Evolutionary conservation across 2,329 filamentous ascomycete species (phyloP), one percentile per base, ranked within the genome.

Genomic region (Colletotrichum cuscutae): DNA sequence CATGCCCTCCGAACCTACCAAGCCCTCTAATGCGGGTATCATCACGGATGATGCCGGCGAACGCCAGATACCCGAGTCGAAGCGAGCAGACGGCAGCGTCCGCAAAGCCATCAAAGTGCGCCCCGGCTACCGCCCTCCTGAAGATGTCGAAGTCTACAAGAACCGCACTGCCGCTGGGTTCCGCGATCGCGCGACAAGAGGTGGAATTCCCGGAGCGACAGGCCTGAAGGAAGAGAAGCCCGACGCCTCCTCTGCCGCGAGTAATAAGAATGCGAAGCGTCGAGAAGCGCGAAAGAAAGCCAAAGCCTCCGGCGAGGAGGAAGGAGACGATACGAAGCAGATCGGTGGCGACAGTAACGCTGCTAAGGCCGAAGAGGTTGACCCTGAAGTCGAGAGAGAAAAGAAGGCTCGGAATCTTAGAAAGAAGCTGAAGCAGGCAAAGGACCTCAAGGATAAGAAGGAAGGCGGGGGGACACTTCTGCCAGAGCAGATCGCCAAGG

Each of bases 91-190:
- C 80, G 97, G 97, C 71, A 95, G 93, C 63, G 94, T 94, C n/a
- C 91, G 97, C 69, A 97, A 94, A 80, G 96, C 98, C 79, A 98
- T 98, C 80, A 94, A 94, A 79, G 95, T 99, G 74, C 91, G 95
- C 35, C 96, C 97, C 0, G 97, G 97, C 66, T 99, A 98, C 84
- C 92, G 92, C 42, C 97, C 97, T 1, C 95, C 95, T 0, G 97
- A 99, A 84, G 97, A 99, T 83, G 93, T 98, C 75, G 95, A 98
- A 80, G 88, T 98, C 58, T 99, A 99, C 89, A 97, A 95, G 86
- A 98, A 97, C 83, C 92, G 94, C 70, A 95, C 92, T 1, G 95
- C 95, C 62, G 93, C 97, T 81, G 91, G 90, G 62, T 98, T 94
- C 85, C 95, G 95, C 80, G 95, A 90, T 77, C 91, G 94, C 65